Conservation (phyloP, 192 early-diverging fungal species). For the Chytriomyces confervae region DNA sequence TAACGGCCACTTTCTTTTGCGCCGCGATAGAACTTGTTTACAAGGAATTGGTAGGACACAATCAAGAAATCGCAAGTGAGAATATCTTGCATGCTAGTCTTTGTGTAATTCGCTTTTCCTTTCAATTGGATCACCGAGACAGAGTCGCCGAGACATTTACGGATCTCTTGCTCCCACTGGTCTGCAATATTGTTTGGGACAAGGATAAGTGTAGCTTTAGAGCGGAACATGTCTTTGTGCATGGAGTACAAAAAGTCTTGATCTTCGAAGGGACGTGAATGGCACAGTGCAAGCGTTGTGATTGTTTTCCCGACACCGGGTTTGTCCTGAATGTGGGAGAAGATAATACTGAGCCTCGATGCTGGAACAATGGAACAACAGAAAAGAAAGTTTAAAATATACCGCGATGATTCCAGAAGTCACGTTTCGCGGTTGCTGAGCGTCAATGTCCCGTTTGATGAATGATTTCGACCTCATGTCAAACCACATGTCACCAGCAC, state of each 20-base stretch:
- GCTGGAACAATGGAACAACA: no score
- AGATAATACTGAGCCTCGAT: not conserved
- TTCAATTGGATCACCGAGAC: slow-evolving; percentile 23
- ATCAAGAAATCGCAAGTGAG: slow-evolving; percentile 14
- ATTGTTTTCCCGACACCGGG: slow-evolving; percentile 27
- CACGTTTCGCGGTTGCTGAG: not conserved
- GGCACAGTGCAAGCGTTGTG: slow-evolving; percentile 22
- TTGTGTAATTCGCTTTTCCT: slow-evolving; percentile 9
- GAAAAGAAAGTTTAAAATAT: no score
- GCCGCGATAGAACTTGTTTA: not conserved
- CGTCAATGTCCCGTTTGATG: not conserved
- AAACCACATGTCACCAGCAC: not conserved
- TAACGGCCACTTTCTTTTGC: not conserved
- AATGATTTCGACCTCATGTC: not conserved
- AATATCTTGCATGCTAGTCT: not conserved
- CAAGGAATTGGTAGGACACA: not conserved
- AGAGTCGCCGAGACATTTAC: slow-evolving; percentile 25
- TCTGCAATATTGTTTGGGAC: slow-evolving; percentile 22
- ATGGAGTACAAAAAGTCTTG: not conserved
- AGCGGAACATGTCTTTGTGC: not conserved
- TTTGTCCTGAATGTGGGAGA: slow-evolving; percentile 19
- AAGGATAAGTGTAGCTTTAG: slow-evolving; percentile 8
- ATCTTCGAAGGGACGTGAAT: not conserved
- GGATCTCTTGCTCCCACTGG: slow-evolving; percentile 29
- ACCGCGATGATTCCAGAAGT: not conserved